phyloP scores from a whole-genome alignment of 139 green algal genomes.

The Nannochloris sp. region DNA sequence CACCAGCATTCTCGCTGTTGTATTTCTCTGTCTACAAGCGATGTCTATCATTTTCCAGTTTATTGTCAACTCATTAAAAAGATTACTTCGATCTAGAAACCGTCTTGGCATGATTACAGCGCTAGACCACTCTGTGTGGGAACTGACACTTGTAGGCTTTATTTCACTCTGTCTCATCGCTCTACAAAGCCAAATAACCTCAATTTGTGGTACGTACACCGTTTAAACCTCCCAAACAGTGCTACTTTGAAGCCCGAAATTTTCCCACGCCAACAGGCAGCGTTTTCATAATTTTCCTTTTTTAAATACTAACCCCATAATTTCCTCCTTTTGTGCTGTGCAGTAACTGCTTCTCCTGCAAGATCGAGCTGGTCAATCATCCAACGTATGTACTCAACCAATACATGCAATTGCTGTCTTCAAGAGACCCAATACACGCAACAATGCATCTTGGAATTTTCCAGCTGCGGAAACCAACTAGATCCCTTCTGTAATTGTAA shows the following conservation, averaged over 20 bases:
- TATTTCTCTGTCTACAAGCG: not conserved
- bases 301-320: no score
- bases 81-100: not conserved
- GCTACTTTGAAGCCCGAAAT: no score
- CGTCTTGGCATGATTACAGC: not conserved
- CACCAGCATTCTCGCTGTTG: not conserved
- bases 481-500: constrained; percentile 9
- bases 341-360: no score
- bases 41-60: not conserved
- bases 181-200: not conserved
- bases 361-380: no score
- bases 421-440: not conserved
- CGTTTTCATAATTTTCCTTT: no score
- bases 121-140: not conserved
- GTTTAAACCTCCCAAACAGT: no score
- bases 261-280: no score
- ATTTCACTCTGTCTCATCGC: constrained; percentile 4
- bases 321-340: no score
- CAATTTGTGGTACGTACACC: constrained; percentile 2
- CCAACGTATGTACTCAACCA: not conserved
- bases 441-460: constrained; percentile 1
- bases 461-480: not conserved
- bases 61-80: not conserved
- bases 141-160: constrained; percentile 7
- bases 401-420: not conserved